phyloP scores from a whole-genome alignment of 2,329 filamentous ascomycete genomes.

The Pseudogymnoascus sp. region DNA sequence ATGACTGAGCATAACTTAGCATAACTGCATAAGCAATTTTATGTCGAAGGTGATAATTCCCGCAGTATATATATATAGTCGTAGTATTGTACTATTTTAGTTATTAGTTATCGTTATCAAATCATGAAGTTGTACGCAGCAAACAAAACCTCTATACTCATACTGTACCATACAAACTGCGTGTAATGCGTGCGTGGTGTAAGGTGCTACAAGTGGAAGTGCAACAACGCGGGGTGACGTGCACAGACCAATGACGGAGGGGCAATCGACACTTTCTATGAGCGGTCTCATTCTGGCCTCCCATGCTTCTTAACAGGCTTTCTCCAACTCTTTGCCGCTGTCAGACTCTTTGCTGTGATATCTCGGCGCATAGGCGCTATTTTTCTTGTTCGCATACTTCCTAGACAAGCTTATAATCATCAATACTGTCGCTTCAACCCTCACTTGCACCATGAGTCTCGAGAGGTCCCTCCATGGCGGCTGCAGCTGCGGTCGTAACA shows the following conservation, averaged over 20 bases:
- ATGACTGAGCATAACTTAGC: too few species aligned
- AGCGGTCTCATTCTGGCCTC: not conserved
- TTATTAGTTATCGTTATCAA: not conserved
- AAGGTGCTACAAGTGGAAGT: not conserved
- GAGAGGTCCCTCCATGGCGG: slow-evolving; percentile 57
- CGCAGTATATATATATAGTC: not conserved
- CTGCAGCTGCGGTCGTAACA: slow-evolving; percentile 79
- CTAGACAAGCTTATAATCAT: not conserved
- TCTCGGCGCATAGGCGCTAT: not conserved
- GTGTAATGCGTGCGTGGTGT: not conserved
- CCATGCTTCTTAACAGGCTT: not conserved
- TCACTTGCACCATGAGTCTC: slow-evolving; percentile 34
- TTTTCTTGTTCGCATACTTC: not conserved
- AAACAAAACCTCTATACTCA: not conserved
- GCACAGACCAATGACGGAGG: not conserved
- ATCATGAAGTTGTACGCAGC: not conserved
- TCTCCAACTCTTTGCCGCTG: not conserved
- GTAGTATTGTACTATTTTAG: not conserved
- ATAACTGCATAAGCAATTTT: not conserved
- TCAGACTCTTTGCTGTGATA: not conserved
- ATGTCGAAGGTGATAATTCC: not conserved
- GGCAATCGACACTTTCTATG: not conserved
- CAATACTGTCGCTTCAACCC: not conserved
- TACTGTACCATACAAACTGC: not conserved
- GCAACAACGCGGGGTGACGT: not conserved